Evolutionary conservation across 1,284 basidiomycete species (phyloP), one percentile per base, ranked within the genome.

Genomic region (Heterobasidion occidentale): DNA sequence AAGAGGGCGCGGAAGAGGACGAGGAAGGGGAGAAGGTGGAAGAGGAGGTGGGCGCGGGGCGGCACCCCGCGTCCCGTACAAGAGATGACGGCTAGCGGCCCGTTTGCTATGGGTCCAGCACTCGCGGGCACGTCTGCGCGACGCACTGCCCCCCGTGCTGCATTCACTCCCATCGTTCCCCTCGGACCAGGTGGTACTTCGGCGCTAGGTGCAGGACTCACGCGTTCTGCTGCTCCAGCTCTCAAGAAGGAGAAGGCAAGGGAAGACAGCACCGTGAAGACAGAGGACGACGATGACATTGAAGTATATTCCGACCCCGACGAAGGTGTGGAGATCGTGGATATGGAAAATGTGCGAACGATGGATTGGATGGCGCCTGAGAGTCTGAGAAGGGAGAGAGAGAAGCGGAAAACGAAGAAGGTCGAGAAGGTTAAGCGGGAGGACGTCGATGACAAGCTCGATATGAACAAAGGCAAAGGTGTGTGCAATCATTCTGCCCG

Each of bases 351-450:
- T 56, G 87, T 97, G 12, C 75, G 81, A 48, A 74, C 80, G 57
- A 83, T 96, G 77, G 90, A 93, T 67, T 94, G 88, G 79, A 90
- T 90, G 78, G 93, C 93, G 2, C 93, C 93, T 0, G 92, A 94
- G 62, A 84, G 80, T 57, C 67, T 95, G 57, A 77, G 76, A 53
- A 84, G 79, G 62, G 83, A 84, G 62, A 74, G 71, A 46, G 72
- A 71, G n/a, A 65, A 68, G 36, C 63, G 63, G 53, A 74, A 73
- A 59, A 72, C 69, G 61, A 74, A 71, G 59, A 78, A 71, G 53
- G 58, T 53, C 4, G 63, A 60, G 51, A 79, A 78, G 53, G 67
- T 74, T 42, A 79, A 80, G 65, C 75, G 72, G 27, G 77, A 81
- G 62, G 77, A 78, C 48, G 54, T 59, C 51, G 57, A 57, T n/a